These are phyloP conservation scores for Crithidia bombi DNA, from an alignment of 208 protist genomes.

Conservation along the genomic window DNA sequence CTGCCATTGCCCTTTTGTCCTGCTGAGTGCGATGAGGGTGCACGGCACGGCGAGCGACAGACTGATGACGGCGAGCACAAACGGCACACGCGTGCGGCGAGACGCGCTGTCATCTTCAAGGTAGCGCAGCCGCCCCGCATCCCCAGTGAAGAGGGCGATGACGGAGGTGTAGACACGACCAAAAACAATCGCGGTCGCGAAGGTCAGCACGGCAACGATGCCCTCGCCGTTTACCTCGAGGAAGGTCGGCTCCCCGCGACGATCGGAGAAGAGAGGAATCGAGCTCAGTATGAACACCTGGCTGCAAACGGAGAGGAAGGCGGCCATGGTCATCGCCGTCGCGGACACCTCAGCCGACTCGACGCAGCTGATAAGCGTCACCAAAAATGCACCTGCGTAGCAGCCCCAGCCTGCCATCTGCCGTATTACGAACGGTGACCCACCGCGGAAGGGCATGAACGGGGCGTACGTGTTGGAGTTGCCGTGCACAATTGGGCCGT, in stretches of 20 bases:
- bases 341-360: constrained; percentile 46
- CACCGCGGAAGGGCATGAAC: constrained; percentile 85
- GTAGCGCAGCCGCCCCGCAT: constrained; percentile 21
- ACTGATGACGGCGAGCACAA: constrained; percentile 64
- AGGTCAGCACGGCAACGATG: constrained; percentile 71
- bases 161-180: constrained; percentile 60
- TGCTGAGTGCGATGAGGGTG: constrained; percentile 64
- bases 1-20: constrained; percentile 61
- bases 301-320: constrained; percentile 57
- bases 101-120: constrained; percentile 9
- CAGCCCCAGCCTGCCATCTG: constrained; percentile 71
- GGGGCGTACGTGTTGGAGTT: constrained; percentile 42
- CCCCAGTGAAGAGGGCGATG: constrained; percentile 34
- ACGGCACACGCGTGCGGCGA: constrained; percentile 53
- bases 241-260: constrained; percentile 42
- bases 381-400: constrained; percentile 52
- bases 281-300: constrained; percentile 70
- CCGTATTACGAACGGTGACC: constrained; percentile 55
- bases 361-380: constrained; percentile 64
- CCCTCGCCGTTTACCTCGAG: constrained; percentile 81
- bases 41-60: constrained; percentile 65
- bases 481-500: constrained; percentile 61
- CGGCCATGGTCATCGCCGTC: constrained; percentile 46
- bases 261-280: constrained; percentile 62
- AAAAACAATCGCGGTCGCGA: constrained; percentile 60